These are phyloP conservation scores for Medicago arabica DNA, from an alignment of 306 rosid species.

Conservation along the genomic window DNA sequence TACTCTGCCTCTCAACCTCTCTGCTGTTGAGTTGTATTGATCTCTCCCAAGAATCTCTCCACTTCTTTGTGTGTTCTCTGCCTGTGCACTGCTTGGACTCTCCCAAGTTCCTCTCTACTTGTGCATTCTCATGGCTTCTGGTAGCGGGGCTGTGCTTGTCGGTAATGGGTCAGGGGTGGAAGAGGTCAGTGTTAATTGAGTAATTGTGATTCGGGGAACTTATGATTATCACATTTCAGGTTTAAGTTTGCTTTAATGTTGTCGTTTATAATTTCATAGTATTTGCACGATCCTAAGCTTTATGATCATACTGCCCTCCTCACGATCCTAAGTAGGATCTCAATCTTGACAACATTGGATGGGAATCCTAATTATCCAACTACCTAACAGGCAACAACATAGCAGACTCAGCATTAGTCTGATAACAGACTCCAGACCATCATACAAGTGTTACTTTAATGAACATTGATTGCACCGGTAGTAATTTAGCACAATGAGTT, in stretches of 20 bases:
- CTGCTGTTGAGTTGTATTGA: background rate
- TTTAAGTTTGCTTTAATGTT: background rate
- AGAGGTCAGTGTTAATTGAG: background rate
- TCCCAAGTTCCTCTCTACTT: background rate
- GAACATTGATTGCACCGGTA: background rate
- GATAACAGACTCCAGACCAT: constrained; percentile 4
- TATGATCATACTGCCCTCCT: background rate
- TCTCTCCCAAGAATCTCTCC: background rate
- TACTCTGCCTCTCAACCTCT: background rate
- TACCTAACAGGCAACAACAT: constrained; percentile 14
- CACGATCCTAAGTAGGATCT: background rate
- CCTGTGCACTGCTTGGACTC: background rate
- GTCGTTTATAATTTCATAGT: background rate
- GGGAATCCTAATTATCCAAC: background rate
- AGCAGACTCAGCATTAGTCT: background rate
- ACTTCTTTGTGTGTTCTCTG: background rate
- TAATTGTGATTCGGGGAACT: background rate
- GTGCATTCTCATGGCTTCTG: background rate
- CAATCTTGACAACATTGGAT: background rate
- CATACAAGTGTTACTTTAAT: background rate
- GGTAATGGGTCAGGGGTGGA: background rate
- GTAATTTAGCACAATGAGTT: constrained; percentile 25
- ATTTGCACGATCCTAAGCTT: background rate
- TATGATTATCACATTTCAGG: background rate
- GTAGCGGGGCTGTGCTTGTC: background rate